Evolutionary conservation across 306 rosid genomes (phyloP).

Genomic region (Castanospermum australe): DNA sequence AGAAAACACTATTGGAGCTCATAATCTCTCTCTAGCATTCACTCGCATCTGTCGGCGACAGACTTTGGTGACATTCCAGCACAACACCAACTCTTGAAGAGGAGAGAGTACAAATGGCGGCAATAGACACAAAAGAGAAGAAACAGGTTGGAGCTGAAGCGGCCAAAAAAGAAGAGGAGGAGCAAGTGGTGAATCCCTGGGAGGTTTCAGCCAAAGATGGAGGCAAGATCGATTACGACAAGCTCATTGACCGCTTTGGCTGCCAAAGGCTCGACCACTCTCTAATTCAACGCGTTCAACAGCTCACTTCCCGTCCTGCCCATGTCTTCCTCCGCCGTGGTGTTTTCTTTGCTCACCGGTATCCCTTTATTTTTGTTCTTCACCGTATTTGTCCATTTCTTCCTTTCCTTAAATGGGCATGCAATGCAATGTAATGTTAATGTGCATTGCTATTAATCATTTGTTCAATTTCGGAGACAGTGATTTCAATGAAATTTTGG

Average conservation of each 20-base stretch:
- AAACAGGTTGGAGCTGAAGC: not conserved
- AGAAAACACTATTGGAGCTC: no score
- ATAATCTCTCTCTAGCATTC: no score
- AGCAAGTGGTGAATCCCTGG: constrained; percentile 85
- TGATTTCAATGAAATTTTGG: constrained; percentile 75
- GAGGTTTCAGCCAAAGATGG: constrained; percentile 73
- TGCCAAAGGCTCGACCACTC: constrained; percentile 71
- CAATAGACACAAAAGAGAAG: not conserved
- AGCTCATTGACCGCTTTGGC: constrained; percentile 90
- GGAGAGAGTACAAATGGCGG: no score
- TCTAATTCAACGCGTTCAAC: constrained; percentile 58
- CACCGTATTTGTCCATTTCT: no score
- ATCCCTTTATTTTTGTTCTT: not conserved
- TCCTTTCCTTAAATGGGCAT: not conserved
- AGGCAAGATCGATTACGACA: constrained; percentile 84
- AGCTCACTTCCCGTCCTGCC: constrained; percentile 69
- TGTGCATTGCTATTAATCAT: not conserved
- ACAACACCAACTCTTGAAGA: no score
- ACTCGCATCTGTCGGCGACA: no score
- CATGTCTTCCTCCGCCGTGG: constrained; percentile 91
- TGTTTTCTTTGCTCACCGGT: constrained; percentile 97
- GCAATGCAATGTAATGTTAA: not conserved
- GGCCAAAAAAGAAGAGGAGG: constrained; percentile 36
- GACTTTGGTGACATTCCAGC: no score
- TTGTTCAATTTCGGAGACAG: constrained; percentile 21